phyloP scores from a whole-genome alignment of 2,329 filamentous ascomycete genomes.

The Colletotrichum abscissum region DNA sequence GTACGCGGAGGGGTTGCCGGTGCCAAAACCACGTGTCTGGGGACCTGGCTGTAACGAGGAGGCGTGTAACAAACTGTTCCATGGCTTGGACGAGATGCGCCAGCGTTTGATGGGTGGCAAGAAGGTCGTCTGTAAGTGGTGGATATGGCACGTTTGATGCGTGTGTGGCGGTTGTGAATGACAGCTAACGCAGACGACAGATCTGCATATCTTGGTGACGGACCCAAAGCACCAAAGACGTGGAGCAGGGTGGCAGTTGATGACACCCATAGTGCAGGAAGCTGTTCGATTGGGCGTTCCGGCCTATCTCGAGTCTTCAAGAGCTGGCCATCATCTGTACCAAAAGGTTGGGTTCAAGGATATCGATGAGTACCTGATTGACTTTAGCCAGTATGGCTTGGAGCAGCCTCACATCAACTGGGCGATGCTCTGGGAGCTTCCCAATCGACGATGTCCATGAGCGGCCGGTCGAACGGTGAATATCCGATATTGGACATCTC shows the following conservation, averaged over 20 bases:
- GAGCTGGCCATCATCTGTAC: constrained; percentile 46
- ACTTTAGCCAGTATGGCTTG: constrained; percentile 26
- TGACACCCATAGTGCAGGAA: constrained; percentile 48
- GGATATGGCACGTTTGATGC: background rate
- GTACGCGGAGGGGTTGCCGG: constrained; percentile 41
- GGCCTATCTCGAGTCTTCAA: constrained; percentile 50
- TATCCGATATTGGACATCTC: background rate
- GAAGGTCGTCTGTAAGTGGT: constrained; percentile 48
- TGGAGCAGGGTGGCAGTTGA: constrained; percentile 47
- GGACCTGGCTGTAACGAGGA: constrained; percentile 46
- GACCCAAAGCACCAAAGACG: constrained; percentile 49
- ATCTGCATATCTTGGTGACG: constrained; percentile 52
- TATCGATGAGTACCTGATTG: constrained; percentile 36
- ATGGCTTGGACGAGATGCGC: constrained; percentile 44
- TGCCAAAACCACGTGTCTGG: constrained; percentile 39
- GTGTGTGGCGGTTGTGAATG: background rate
- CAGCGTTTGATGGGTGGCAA: constrained; percentile 45
- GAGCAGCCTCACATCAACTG: constrained; percentile 19
- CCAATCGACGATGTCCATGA: constrained; percentile 20
- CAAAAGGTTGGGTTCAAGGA: constrained; percentile 49
- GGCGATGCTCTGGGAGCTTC: constrained; percentile 36
- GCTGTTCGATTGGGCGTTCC: constrained; percentile 50
- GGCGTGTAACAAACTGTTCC: constrained; percentile 46
- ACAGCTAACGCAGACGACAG: constrained; percentile 37
- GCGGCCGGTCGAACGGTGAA: background rate